Evolutionary conservation across 73 alveolate species (phyloP), one percentile per base, ranked within the genome.

Genomic region (Breviolum minutum): DNA sequence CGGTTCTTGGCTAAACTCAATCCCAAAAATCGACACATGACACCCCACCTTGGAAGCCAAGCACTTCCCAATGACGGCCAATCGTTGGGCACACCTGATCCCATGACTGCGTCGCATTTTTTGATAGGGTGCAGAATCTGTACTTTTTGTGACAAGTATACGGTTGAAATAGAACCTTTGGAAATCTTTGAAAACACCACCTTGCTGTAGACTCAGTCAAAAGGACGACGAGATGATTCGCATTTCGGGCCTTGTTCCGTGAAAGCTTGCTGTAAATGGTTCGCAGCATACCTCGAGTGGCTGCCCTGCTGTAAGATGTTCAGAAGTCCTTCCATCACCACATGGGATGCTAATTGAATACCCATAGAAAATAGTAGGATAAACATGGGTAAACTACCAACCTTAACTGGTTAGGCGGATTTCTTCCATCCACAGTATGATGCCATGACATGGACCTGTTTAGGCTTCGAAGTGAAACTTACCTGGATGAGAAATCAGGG

Each of bases 21-120:
- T 32, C 64, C 89, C 89, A 80, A 80, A 63, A n/a, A 10, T 80
- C 89, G 32, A 74, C 62, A 29, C 94, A 10, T 32, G 94, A 74
- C 27, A 60, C 94, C 16, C 77, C 74, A 54, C 92, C 85, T 48
- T 94, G 99, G 90, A 94, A 94, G 80, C 99, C 99, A 69, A 94
- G 94, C 76, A 94, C 94, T 61, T 94, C 99, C 99, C 99, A 94
- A 63, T 94, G 99, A 32, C 99, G 85, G 69, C 99, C 99, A 40
- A 94, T 66, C 62, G 94, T 79, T 63, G 99, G 99, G 85, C 99
- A 94, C 63, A 80, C 99, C 95, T 88, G 80, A n/a, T n/a, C n/a
- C n/a, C n/a, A n/a, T 66, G 68, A 22, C 10, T n/a, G n/a, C n/a
- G 76, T 17, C 64, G 14, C 16, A 14, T 17, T 13, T 71, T 17